Evolutionary conservation across 192 early-diverging fungal species (phyloP), one percentile per base, ranked within the genome.

Genomic region (Coemansia sp.): DNA sequence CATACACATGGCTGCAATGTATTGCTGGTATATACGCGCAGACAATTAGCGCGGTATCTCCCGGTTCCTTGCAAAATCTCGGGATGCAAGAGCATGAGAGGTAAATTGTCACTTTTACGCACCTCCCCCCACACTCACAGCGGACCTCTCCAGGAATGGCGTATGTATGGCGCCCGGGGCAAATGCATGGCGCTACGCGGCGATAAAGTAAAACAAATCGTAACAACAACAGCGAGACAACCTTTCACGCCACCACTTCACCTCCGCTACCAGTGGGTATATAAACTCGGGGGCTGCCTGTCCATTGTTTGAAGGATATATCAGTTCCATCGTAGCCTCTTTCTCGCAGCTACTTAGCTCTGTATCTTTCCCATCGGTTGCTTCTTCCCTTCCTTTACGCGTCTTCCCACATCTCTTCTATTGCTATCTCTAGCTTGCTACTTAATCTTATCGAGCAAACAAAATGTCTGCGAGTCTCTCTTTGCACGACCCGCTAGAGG

Each of bases 401-500:
- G 19, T n/a, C 56, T 24, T 37, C 24, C 53, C 42, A 50, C 53
- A 56, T 72, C 65, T 33, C 65, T 51, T 64, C 3, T 21, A 27
- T 17, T 11, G 24, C 11, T 40, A 40, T 40, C 39, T 40, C 39
- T 40, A 40, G 39, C 39, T 61, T 31, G 14, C 44, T 56, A 37
- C 61, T 41, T 19, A 33, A 31, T 53, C 31, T 19, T 10, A 21
- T 56, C 53, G 42, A 44, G 42, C 14, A 62, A 8, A 42, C 27
- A 11, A 8, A 64, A 67, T 64, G 59, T 73, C 71, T 34, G 40
- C 64, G 17, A 51, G 29, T 41, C 34, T 14, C 31, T 64, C 67
- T 54, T 36, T 69, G 24, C 59, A 61, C 45, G 67, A 66, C 48
- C 68, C 67, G 34, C 67, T 69, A 9, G 33, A 57, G 24, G 33